These are phyloP conservation scores for Ilyonectria destructans DNA, from an alignment of 2,329 filamentous ascomycete species.

Conservation along the genomic window DNA sequence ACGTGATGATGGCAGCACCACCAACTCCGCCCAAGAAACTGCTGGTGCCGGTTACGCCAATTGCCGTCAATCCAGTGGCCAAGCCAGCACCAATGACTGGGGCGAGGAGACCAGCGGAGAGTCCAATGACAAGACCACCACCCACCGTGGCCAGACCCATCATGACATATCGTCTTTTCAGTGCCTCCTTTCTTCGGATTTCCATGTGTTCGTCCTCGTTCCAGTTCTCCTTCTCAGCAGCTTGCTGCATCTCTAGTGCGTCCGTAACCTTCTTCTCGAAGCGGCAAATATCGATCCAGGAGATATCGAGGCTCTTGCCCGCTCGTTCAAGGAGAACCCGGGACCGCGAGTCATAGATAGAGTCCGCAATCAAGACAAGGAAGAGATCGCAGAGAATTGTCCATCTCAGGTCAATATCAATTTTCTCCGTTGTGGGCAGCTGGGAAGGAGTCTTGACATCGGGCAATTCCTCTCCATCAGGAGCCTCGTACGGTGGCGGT, in stretches of 20 bases:
- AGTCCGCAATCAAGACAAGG: slow-evolving; percentile 95
- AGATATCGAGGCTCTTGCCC: slow-evolving; percentile 83
- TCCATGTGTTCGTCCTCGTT: slow-evolving; percentile 97
- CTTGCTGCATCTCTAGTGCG: slow-evolving; percentile 97
- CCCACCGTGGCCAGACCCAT: slow-evolving; percentile 98
- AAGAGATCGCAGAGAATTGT: slow-evolving; percentile 97
- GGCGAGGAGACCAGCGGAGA: slow-evolving; percentile 92
- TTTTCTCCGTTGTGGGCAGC: slow-evolving; percentile 84
- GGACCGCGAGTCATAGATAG: slow-evolving; percentile 91
- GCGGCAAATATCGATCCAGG: slow-evolving; percentile 93
- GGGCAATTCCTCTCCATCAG: slow-evolving; percentile 80
- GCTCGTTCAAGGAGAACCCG: slow-evolving; percentile 88
- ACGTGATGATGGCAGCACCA: slow-evolving; percentile 94
- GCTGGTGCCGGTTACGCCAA: slow-evolving; percentile 90
- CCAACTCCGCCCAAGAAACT: slow-evolving; percentile 93
- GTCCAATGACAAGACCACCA: slow-evolving; percentile 93
- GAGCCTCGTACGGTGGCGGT: slow-evolving; percentile 74
- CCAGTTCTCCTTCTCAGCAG: slow-evolving; percentile 96
- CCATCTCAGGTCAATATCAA: slow-evolving; percentile 97
- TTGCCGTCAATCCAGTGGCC: slow-evolving; percentile 94
- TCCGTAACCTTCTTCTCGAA: slow-evolving; percentile 99
- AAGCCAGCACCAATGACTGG: slow-evolving; percentile 95
- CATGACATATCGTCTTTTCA: slow-evolving; percentile 89
- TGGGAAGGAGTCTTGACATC: slow-evolving; percentile 88
- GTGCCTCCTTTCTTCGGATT: slow-evolving; percentile 82